Base-by-base conservation (phyloP, 768 basidiomycete genomes). In the Wakefieldia striispora region DNA sequence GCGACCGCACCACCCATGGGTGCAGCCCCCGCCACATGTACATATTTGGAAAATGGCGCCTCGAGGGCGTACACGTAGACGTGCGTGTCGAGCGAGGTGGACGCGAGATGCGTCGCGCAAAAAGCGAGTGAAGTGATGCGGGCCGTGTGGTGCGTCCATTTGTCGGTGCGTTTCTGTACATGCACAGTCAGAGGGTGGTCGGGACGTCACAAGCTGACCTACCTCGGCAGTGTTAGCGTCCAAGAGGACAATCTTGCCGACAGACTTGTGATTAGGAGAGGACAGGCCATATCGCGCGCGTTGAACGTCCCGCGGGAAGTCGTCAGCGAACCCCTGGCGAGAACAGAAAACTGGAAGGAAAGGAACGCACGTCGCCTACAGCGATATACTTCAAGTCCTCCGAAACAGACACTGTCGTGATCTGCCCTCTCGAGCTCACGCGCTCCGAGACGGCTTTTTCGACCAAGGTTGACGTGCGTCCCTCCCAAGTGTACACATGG, bases 81-180 rank as follows among this genome's bases (percentile, higher is more conserved):
- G 56, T 92, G 82, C 26, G 94, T 95, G 65, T 98, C 95, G n/a
- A 95, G 76, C 17, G 92, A 91, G 11, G 87, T 93, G 4, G 92
- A 93, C 11, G 84, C 94, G 54, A 88, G 80, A 61, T 94, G 83
- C 53, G 76, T 75, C 39, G 49, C 13, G 6, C 43, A 47, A 48
- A 68, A 68, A 2, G 64, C 51, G 10, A 98, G 75, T 10, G 89
- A 82, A 57, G 85, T 80, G 52, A 97, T 80, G 24, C 91, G 84
- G 1, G 83, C 90, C 9, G 84, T 76, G 70, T 98, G 95, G 73
- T 85, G 82, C 8, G 88, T 80, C 95, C 95, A 97, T 48, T 83
- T 82, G 3, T 83, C 76, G 34, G 86, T 87, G 51, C 86, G 72
- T 55, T 79, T 57, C 87, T 89, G 59, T 23, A 48, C 14, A 14